These are phyloP conservation scores for Fusarium hainanense DNA, from an alignment of 2,329 filamentous ascomycete genomes.

Conservation along the genomic window DNA sequence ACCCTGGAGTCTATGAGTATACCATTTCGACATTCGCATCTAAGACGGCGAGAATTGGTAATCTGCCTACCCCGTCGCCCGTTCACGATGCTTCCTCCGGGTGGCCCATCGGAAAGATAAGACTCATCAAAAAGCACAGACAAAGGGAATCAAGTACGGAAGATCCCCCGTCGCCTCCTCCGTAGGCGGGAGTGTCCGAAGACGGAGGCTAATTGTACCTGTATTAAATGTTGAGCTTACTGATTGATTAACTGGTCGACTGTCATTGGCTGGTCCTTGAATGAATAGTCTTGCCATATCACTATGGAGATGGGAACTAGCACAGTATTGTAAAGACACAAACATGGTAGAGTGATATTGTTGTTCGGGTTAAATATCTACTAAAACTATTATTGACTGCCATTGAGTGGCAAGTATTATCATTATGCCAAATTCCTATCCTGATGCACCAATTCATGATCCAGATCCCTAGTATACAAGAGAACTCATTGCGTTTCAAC, in stretches of 20 bases:
- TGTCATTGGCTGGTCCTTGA: constrained; percentile 29
- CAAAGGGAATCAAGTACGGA: constrained; percentile 2
- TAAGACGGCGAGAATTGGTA: constrained; percentile 29
- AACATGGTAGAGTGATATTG: background rate
- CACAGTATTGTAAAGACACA: background rate
- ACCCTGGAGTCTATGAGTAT: constrained; percentile 23
- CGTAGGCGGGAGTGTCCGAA: constrained; percentile 33
- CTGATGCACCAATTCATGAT: constrained; percentile 19
- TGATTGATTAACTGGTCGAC: constrained; percentile 43
- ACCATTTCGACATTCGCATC: constrained; percentile 34
- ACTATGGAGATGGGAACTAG: background rate
- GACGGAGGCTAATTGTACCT: constrained; percentile 21
- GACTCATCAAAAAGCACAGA: constrained; percentile 4
- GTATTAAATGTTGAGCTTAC: constrained; percentile 25
- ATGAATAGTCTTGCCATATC: background rate
- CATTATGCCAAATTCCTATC: constrained; percentile 27
- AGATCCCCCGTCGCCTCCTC: constrained; percentile 27
- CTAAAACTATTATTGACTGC: constrained; percentile 16
- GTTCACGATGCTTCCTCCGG: constrained; percentile 5
- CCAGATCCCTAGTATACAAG: constrained; percentile 24
- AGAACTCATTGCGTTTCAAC: constrained; percentile 5
- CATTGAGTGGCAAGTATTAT: constrained; percentile 30
- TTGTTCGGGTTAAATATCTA: constrained; percentile 19
- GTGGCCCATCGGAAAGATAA: constrained; percentile 1
- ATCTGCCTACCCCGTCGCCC: constrained; percentile 4